A percentile compares a stretch with the other conserved stretches of the same genome.
Conservation (phyloP, 176 grass and related monocot species). For the Stipa capillata region DNA sequence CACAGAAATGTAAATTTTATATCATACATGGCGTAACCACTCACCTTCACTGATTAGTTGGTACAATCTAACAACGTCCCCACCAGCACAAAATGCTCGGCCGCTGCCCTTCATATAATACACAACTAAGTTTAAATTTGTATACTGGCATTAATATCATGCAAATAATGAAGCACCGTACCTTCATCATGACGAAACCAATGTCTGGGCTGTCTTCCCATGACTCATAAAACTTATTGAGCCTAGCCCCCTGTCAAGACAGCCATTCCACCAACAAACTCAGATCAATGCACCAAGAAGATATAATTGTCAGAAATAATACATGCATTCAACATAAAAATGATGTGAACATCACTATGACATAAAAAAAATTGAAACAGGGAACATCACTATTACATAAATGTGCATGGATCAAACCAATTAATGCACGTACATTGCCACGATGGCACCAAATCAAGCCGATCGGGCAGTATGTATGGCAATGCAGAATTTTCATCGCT, state of each 20-base stretch:
- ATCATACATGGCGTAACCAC: neutral
- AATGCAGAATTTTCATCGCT: neutral
- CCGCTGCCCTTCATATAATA: constrained; percentile 63
- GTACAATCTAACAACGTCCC: constrained; percentile 46
- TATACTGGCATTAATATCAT: neutral
- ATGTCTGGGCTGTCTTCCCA: constrained; percentile 94
- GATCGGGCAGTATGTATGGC: neutral
- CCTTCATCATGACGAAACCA: constrained; percentile 97
- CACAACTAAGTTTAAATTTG: constrained; percentile 34
- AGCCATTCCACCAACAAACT: constrained; percentile 9
- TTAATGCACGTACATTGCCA: neutral
- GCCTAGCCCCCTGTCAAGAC: constrained; percentile 49
- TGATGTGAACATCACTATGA: neutral
- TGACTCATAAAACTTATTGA: constrained; percentile 83
- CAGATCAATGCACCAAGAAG: neutral
- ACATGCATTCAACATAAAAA: neutral
- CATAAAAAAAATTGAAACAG: too few relatives aligned
- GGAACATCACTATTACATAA: neutral
- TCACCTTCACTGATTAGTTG: constrained; percentile 48
- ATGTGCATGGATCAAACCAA: neutral
- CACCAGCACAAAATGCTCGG: constrained; percentile 73
- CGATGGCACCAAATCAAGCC: neutral
- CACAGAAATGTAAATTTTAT: neutral
- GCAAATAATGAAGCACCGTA: constrained; percentile 31
- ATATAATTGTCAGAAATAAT: neutral